Percentiles rank a stretch among this genome's conserved stretches.
These are phyloP conservation scores for Eucalyptus paniculata DNA, from an alignment of 345 rosid genomes.

Conservation along the genomic window DNA sequence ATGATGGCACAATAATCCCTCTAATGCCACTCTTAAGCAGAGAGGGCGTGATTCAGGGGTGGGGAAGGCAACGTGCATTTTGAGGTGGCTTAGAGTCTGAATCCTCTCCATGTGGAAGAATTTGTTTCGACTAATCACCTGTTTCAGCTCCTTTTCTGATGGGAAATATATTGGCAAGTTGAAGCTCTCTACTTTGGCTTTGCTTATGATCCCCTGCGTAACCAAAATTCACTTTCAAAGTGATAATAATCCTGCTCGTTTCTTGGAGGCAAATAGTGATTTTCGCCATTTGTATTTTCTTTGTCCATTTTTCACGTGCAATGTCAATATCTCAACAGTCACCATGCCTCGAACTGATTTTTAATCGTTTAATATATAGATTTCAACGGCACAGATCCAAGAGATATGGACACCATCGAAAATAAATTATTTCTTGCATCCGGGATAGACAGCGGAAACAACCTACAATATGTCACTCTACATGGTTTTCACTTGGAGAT, in stretches of 20 bases:
- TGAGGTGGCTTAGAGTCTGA: background rate
- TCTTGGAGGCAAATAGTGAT: background rate
- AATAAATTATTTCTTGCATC: background rate
- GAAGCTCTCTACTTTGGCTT: too few relatives aligned
- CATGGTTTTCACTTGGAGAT: background rate
- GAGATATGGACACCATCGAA: background rate
- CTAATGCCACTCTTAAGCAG: rapidly evolving
- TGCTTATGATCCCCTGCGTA: background rate
- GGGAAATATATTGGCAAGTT: background rate
- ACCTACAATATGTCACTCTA: background rate
- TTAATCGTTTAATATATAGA: background rate
- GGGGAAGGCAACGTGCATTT: background rate
- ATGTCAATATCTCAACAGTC: background rate
- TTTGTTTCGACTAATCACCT: background rate
- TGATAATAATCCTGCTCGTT: background rate
- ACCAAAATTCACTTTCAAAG: background rate
- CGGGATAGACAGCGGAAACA: background rate
- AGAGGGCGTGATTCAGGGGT: background rate
- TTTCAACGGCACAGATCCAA: background rate
- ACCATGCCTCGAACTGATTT: background rate
- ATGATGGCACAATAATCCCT: background rate
- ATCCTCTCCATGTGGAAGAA: background rate
- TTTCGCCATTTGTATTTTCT: background rate
- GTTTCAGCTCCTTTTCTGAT: background rate
- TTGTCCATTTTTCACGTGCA: background rate